phyloP scores from a whole-genome alignment of 1,284 basidiomycete species.

The Porodaedalea pini region DNA sequence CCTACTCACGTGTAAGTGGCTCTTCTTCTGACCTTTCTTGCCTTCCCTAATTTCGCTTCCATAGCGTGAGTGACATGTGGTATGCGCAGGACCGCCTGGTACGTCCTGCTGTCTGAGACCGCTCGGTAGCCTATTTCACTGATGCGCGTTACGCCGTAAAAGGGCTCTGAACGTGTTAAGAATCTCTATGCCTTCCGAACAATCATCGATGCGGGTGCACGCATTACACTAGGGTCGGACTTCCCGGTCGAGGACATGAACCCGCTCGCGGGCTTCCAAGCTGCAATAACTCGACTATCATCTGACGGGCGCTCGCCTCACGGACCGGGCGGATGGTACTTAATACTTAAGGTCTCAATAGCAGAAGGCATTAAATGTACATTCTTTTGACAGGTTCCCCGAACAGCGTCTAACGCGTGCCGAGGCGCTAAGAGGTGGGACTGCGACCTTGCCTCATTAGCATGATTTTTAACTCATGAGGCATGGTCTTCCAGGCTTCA shows the following conservation, averaged over 20 bases:
- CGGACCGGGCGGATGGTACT: constrained; percentile 77
- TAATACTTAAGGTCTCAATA: neutral
- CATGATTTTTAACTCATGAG: neutral
- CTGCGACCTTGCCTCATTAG: constrained; percentile 12
- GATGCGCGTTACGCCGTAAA: constrained; percentile 1
- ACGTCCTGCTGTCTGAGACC: constrained; percentile 26
- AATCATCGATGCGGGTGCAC: constrained; percentile 57
- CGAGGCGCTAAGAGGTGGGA: constrained; percentile 64
- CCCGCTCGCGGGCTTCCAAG: constrained; percentile 78
- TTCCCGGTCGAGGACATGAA: constrained; percentile 85
- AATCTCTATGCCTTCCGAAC: constrained; percentile 85
- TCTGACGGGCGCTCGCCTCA: constrained; percentile 75
- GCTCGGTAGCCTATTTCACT: constrained; percentile 7
- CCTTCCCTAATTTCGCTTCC: neutral
- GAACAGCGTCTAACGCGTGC: constrained; percentile 71
- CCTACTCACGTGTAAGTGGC: constrained; percentile 80
- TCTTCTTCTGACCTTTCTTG: neutral
- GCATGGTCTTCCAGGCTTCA: constrained; percentile 47
- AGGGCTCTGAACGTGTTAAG: constrained; percentile 82
- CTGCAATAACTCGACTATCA: constrained; percentile 77
- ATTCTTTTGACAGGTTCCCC: constrained; percentile 58
- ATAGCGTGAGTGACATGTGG: constrained; percentile 85
- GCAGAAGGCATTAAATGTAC: neutral
- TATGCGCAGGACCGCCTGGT: constrained; percentile 81
- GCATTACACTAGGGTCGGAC: constrained; percentile 78